Evolutionary conservation across 208 protist genomes (phyloP).

Genomic region (Endotrypanum monterogeii): DNA sequence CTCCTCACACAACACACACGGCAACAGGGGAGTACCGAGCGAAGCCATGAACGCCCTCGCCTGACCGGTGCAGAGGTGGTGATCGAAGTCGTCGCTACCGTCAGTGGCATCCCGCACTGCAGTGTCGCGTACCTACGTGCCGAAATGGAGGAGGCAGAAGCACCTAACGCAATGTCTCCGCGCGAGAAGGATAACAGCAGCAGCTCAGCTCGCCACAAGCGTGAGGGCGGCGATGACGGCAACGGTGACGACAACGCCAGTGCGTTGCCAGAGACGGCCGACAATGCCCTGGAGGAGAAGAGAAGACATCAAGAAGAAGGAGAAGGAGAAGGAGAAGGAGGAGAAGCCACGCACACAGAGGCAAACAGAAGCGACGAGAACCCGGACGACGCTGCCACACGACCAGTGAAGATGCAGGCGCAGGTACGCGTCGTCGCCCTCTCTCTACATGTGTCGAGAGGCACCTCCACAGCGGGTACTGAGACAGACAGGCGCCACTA

Average conservation of each 20-base stretch:
- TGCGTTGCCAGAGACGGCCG: background rate
- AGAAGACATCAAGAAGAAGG: no score
- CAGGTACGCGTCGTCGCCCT: background rate
- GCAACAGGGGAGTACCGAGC: background rate
- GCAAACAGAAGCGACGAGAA: background rate
- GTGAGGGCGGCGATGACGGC: no score
- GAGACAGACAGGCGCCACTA: slow-evolving; percentile 4
- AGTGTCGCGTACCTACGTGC: slow-evolving; percentile 51
- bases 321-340: background rate
- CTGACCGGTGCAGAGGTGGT: slow-evolving; percentile 48
- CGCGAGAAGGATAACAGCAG: background rate
- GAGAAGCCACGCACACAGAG: background rate
- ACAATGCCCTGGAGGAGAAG: background rate
- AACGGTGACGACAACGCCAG: no score
- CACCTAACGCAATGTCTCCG: background rate
- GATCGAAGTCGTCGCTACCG: slow-evolving; percentile 50
- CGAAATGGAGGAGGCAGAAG: slow-evolving; percentile 21
- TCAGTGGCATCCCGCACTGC: slow-evolving; percentile 66
- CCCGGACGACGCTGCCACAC: background rate
- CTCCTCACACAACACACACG: background rate
- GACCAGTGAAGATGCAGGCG: background rate
- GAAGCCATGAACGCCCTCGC: background rate
- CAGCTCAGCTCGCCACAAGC: no score
- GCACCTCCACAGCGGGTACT: background rate
- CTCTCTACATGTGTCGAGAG: background rate